Conservation (phyloP, 306 rosid genomes). For the Acacia melanoxylon region DNA sequence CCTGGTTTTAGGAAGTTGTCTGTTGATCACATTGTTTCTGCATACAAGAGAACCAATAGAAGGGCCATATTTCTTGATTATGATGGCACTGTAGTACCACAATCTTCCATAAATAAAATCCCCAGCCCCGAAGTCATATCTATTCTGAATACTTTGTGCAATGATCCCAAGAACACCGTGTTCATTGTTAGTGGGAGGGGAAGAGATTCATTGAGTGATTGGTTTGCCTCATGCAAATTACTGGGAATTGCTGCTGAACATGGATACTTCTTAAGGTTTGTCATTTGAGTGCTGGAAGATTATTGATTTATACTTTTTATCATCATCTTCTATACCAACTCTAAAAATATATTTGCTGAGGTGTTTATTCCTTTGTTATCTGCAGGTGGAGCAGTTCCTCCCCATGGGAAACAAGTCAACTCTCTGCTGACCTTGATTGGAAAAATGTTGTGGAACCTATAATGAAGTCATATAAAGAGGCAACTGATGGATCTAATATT, state of each 20-base stretch:
- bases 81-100: conserved; percentile 89
- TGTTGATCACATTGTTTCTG: conserved; percentile 59
- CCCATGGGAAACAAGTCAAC: conserved; percentile 69
- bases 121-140: conserved; percentile 71
- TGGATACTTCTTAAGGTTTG: conserved; percentile 81
- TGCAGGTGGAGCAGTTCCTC: conserved; percentile 65
- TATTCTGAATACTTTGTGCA: conserved; percentile 61
- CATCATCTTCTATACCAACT: no score
- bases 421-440: conserved; percentile 73
- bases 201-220: conserved; percentile 58
- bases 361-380: background rate
- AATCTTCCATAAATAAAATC: conserved; percentile 54
- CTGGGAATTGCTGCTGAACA: conserved; percentile 93
- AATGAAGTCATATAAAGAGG: conserved; percentile 72
- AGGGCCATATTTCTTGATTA: conserved; percentile 86
- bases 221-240: conserved; percentile 71
- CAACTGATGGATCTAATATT: conserved; percentile 81
- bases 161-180: conserved; percentile 70
- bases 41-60: conserved; percentile 63
- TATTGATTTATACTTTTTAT: background rate
- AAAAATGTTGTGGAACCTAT: conserved; percentile 71
- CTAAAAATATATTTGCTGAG: background rate
- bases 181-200: conserved; percentile 88
- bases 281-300: background rate
- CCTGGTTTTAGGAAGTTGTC: conserved; percentile 71